A percentile compares a stretch with the other conserved stretches of the same genome.
Conservation (phyloP, 768 basidiomycete species). For the Tulasnella sp. region DNA sequence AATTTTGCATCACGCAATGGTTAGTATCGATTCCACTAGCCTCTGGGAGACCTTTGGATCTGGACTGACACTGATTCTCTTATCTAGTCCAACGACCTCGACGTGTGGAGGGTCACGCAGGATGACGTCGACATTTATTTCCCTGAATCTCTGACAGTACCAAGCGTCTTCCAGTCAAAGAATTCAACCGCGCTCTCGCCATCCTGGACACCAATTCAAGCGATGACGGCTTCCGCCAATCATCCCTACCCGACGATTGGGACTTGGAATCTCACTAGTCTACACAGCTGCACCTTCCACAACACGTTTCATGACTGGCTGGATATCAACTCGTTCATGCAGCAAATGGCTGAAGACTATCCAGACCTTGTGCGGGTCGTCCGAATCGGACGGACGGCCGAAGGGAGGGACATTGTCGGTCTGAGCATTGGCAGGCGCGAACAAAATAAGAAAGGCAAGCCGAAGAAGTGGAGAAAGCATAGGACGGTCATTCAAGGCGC, state of each 20-base stretch:
- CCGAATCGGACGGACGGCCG: constrained; percentile 47
- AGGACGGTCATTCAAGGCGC: constrained; percentile 65
- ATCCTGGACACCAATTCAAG: background rate
- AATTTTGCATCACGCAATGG: background rate
- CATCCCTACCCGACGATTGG: background rate
- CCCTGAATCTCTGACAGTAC: background rate
- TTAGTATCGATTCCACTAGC: background rate
- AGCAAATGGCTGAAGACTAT: constrained; percentile 39
- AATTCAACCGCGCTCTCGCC: constrained; percentile 4
- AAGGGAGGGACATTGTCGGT: constrained; percentile 52
- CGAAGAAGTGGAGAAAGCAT: constrained; percentile 31
- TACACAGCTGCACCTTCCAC: constrained; percentile 32
- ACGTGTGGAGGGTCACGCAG: constrained; percentile 7
- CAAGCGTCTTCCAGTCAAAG: background rate
- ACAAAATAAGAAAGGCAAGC: constrained; percentile 24
- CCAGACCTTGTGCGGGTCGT: constrained; percentile 44
- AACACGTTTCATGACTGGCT: constrained; percentile 47
- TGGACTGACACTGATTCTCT: background rate
- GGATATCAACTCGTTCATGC: constrained; percentile 48
- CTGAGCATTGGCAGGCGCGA: constrained; percentile 40
- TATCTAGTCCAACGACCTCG: constrained; percentile 9
- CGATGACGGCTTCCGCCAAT: background rate
- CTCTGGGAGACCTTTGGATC: background rate
- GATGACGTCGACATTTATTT: constrained; percentile 14
- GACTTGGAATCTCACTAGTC: constrained; percentile 15